Conservation (phyloP, 768 basidiomycete species). For the Pleurotus pulmonarius region DNA sequence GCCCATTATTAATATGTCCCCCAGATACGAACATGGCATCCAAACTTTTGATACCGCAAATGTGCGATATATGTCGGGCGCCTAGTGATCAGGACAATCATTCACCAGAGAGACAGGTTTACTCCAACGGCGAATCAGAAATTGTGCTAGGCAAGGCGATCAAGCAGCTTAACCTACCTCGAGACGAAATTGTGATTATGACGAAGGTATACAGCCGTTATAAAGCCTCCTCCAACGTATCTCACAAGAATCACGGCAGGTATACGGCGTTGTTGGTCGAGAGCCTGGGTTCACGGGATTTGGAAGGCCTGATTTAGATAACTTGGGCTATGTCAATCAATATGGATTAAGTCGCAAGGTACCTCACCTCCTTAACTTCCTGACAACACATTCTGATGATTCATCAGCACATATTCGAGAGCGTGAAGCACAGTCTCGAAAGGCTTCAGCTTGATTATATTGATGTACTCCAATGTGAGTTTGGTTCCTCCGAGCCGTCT, state of each 20-base stretch:
- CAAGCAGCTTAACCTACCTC: constrained; percentile 59
- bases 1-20: too few species aligned
- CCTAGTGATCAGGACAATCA: too few species aligned
- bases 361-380: too few species aligned
- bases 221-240: background rate
- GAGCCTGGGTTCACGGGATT: constrained; percentile 11
- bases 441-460: constrained; percentile 57
- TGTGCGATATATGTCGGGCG: constrained; percentile 15
- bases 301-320: constrained; percentile 22
- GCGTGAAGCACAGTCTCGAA: constrained; percentile 41
- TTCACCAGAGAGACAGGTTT: constrained; percentile 33
- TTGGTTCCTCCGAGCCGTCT: too few species aligned
- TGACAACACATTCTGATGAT: too few species aligned
- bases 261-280: constrained; percentile 29
- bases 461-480: constrained; percentile 53
- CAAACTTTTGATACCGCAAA: constrained; percentile 61
- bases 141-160: constrained; percentile 69
- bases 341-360: constrained; percentile 37
- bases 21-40: constrained; percentile 61
- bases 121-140: constrained; percentile 66
- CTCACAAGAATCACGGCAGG: constrained; percentile 22
- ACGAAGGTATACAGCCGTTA: constrained; percentile 50
- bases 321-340: constrained; percentile 46
- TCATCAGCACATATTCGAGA: constrained; percentile 49
- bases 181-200: constrained; percentile 74